Percentiles rank a stretch among this genome's conserved stretches.
phyloP scores from a whole-genome alignment of 148 eudicot genomes.

The Heliamphora exappendiculata region DNA sequence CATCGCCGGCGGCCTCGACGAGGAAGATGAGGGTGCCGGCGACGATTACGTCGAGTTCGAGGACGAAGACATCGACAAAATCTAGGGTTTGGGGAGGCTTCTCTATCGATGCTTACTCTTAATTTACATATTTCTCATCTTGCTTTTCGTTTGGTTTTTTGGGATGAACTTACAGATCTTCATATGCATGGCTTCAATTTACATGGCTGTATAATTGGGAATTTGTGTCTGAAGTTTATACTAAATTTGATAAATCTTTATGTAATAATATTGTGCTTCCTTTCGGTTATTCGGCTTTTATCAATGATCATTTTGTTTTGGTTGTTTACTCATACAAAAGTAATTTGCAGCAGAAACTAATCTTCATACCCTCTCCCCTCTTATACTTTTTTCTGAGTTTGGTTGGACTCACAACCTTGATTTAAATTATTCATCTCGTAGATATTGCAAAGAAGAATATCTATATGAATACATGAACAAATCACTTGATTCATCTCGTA shows the following conservation, averaged over 20 bases:
- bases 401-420: too few relatives aligned
- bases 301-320: not conserved
- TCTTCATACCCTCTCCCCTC: too few relatives aligned
- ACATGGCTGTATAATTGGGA: not conserved
- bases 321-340: too few relatives aligned
- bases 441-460: too few relatives aligned
- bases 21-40: constrained; percentile 56
- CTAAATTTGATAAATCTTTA: constrained; percentile 5
- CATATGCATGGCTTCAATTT: not conserved
- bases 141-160: not conserved
- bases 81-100: constrained; percentile 24
- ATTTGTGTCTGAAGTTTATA: not conserved
- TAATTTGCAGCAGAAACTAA: too few relatives aligned
- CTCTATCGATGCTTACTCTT: not conserved
- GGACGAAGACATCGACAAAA: constrained; percentile 92
- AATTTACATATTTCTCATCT: not conserved
- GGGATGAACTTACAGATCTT: not conserved
- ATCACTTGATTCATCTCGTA: too few relatives aligned
- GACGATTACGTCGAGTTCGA: constrained; percentile 83
- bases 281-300: not conserved
- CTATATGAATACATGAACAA: too few relatives aligned
- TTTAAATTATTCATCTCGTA: too few relatives aligned
- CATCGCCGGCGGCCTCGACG: constrained; percentile 53
- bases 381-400: too few relatives aligned
- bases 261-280: constrained; percentile 5